These are phyloP conservation scores for Trichophyton benhamiae DNA, from an alignment of 2,329 filamentous ascomycete species.

Conservation along the genomic window DNA sequence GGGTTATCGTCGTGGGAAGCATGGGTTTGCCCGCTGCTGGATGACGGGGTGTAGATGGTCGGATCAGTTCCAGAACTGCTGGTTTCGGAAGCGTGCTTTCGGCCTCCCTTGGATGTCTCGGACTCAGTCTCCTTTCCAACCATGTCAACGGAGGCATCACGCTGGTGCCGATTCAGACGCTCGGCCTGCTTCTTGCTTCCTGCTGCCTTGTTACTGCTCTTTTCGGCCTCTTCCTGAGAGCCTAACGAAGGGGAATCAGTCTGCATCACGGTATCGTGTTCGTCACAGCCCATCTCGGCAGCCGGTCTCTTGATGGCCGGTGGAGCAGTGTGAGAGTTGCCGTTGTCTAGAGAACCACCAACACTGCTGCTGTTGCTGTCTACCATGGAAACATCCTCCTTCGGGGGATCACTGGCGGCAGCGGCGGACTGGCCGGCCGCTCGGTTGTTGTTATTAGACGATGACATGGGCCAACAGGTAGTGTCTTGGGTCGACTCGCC, in stretches of 20 bases:
- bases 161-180: slow-evolving; percentile 14
- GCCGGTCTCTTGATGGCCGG: slow-evolving; percentile 36
- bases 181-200: slow-evolving; percentile 15
- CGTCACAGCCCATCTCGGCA: slow-evolving; percentile 40
- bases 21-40: slow-evolving; percentile 17
- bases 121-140: slow-evolving; percentile 21
- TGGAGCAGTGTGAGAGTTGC: slow-evolving; percentile 26
- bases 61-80: slow-evolving; percentile 24
- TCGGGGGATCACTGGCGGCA: slow-evolving; percentile 16
- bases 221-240: background rate
- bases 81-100: slow-evolving; percentile 19
- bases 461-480: slow-evolving; percentile 28
- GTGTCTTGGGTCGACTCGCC: background rate
- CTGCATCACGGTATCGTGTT: slow-evolving; percentile 21
- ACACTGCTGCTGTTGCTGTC: slow-evolving; percentile 15
- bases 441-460: slow-evolving; percentile 11
- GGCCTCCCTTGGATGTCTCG: background rate
- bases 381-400: slow-evolving; percentile 21
- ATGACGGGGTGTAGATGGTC: slow-evolving; percentile 24
- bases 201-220: slow-evolving; percentile 9
- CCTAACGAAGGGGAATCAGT: slow-evolving; percentile 4
- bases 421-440: slow-evolving; percentile 17
- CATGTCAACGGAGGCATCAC: slow-evolving; percentile 35
- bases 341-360: background rate
- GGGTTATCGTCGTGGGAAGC: slow-evolving; percentile 21